Evolutionary conservation across 805 yeast genomes (phyloP).

Genomic region (Saturnispora saitoi): DNA sequence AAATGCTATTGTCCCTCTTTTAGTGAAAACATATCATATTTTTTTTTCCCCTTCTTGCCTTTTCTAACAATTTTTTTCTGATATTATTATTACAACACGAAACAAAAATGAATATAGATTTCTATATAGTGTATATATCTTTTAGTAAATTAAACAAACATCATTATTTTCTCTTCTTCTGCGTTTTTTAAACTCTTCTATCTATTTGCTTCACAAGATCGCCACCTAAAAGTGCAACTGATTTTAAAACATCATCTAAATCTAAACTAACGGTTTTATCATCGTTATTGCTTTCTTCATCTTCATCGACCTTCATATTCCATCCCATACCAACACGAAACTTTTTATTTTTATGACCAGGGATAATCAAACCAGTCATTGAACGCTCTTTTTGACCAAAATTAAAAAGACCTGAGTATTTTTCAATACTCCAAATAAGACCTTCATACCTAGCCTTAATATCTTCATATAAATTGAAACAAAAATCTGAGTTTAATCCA

Average conservation of each 20-base stretch:
- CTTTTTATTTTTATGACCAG: conserved; percentile 51
- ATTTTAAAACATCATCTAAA: conserved; percentile 12
- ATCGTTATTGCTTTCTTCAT: conserved; percentile 34
- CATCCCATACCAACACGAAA: conserved; percentile 76
- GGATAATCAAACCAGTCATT: conserved; percentile 76
- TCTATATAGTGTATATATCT: neutral
- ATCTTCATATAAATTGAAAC: conserved; percentile 50
- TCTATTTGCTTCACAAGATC: conserved; percentile 37
- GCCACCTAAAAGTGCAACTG: conserved; percentile 41
- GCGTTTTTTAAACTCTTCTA: neutral
- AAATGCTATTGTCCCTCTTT: neutral
- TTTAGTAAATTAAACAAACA: neutral
- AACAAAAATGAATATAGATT: neutral
- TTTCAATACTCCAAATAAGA: conserved; percentile 58
- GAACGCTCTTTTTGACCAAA: conserved; percentile 32
- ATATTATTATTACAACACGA: neutral
- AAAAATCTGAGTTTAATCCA: conserved; percentile 41
- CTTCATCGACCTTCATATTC: conserved; percentile 42
- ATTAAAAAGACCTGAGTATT: conserved; percentile 34
- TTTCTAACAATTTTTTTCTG: neutral
- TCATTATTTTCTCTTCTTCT: neutral
- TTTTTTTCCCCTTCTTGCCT: neutral
- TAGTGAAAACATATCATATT: neutral
- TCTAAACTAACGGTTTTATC: conserved; percentile 46
- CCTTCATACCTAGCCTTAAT: conserved; percentile 56